Evolutionary conservation across 2,329 filamentous ascomycete species (phyloP), one percentile per base, ranked within the genome.

Genomic region (Coleophoma eucalyptorum): DNA sequence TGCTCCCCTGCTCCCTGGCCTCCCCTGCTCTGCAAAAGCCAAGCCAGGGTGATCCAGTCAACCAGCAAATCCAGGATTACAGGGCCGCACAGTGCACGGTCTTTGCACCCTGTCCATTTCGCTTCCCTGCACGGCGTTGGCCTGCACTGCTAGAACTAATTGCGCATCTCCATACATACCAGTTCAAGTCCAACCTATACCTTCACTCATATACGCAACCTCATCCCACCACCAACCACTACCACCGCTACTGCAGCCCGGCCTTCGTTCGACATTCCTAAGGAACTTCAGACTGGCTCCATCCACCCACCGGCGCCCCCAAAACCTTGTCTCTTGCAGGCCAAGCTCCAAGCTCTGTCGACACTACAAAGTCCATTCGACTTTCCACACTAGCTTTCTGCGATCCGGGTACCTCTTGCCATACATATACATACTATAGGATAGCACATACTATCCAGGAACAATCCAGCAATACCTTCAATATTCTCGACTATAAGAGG

Each of bases 161-260:
- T 44, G 42, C 42, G 42, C 42, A 44, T 44, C 26, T 44, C 42
- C 42, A 44, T 44, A 44, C 42, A 44, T n/a, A 16, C 42, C 42
- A 20, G 42, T 44, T 44, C 42, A 12, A 13, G 31, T 26, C 42
- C 16, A 44, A 26, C 20, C 42, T 44, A 44, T 26, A 16, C 19
- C 20, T 26, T n/a, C 42, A n/a, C 26, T 26, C 26, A 26, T 26
- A 26, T 26, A 26, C 26, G 26, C 26, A 26, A 26, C 26, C n/a
- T 26, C 26, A 26, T 26, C 26, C 26, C 26, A 26, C 26, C 26
- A 26, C 26, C 26, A 26, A 26, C 26, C 26, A 26, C 26, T 8
- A 26, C 26, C 26, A 26, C 26, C 26, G 26, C 26, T 26, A 26
- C 26, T 26, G 26, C 26, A 26, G 26, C 26, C 26, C 26, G 26